A percentile compares a stretch with the other conserved stretches of the same genome.
phyloP scores from a whole-genome alignment of 2,329 filamentous ascomycete genomes.

The Ophiosphaerella korrae region DNA sequence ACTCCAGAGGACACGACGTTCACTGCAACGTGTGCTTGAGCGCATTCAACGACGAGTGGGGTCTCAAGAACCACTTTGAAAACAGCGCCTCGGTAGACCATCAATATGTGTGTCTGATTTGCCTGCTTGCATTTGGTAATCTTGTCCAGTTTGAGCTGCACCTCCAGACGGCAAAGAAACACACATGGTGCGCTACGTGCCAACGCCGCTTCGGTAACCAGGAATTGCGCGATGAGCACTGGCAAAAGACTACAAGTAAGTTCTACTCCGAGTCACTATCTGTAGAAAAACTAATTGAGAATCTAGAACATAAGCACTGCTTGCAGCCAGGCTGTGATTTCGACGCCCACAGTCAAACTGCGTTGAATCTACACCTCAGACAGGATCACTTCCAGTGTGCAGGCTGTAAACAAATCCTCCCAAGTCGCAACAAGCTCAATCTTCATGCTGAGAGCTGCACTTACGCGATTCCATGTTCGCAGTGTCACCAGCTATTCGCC shows the following conservation, averaged over 20 bases:
- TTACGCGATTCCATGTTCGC: constrained; percentile 21
- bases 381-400: constrained; percentile 40
- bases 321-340: constrained; percentile 40
- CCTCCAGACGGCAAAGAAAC: constrained; percentile 29
- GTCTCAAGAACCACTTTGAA: constrained; percentile 41
- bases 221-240: constrained; percentile 40
- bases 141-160: constrained; percentile 29
- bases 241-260: constrained; percentile 34
- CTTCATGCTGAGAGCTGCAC: constrained; percentile 29
- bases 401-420: constrained; percentile 35
- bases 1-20: constrained; percentile 31
- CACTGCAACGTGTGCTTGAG: constrained; percentile 43
- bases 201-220: constrained; percentile 35
- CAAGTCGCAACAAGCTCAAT: constrained; percentile 34
- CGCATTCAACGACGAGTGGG: constrained; percentile 40
- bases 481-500: constrained; percentile 24
- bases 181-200: constrained; percentile 38
- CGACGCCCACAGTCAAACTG: constrained; percentile 22
- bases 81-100: constrained; percentile 38
- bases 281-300: neutral
- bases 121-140: constrained; percentile 32
- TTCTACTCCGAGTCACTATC: neutral
- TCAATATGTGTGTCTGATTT: constrained; percentile 34
- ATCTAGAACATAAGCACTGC: constrained; percentile 39
- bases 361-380: constrained; percentile 30